phyloP scores from a whole-genome alignment of 768 basidiomycete species.

The Hypsizygus marmoreus region DNA sequence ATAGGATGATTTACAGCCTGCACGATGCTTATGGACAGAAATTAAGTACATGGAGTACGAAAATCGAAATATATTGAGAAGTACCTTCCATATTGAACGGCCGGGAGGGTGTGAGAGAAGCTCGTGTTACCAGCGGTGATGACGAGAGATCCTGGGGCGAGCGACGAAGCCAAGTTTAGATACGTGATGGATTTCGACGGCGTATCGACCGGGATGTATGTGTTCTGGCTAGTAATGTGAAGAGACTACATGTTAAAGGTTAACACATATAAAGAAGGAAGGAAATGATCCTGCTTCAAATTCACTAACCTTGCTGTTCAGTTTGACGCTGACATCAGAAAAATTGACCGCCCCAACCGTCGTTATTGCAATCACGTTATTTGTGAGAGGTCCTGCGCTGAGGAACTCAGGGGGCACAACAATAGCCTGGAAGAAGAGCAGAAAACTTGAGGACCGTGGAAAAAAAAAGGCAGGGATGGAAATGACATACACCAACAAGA shows the following conservation, averaged over 20 bases:
- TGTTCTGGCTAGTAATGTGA: slow-evolving; percentile 34
- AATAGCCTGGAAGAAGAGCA: slow-evolving; percentile 35
- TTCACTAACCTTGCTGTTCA: slow-evolving; percentile 39
- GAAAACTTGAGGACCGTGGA: no score
- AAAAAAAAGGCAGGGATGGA: neutral
- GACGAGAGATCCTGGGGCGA: slow-evolving; percentile 42
- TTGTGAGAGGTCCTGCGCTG: slow-evolving; percentile 52
- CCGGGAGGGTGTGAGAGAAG: slow-evolving; percentile 45
- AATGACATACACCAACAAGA: slow-evolving; percentile 37
- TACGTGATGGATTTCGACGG: slow-evolving; percentile 51
- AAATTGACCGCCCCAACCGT: slow-evolving; percentile 49
- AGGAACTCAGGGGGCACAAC: slow-evolving; percentile 48
- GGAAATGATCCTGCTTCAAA: no score
- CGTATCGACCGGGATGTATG: slow-evolving; percentile 46
- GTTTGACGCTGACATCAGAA: slow-evolving; percentile 33
- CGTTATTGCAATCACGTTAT: slow-evolving; percentile 50
- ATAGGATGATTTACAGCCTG: slow-evolving; percentile 39
- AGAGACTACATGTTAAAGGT: slow-evolving; percentile 26
- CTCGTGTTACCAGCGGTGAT: slow-evolving; percentile 42
- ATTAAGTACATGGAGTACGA: neutral
- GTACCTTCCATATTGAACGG: slow-evolving; percentile 43
- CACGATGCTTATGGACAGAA: slow-evolving; percentile 41
- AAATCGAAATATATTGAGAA: slow-evolving; percentile 1
- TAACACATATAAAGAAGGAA: neutral
- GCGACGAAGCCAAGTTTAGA: slow-evolving; percentile 39